Conservation (phyloP, 108 stramenopile species). For the Bacterosira constricta region DNA sequence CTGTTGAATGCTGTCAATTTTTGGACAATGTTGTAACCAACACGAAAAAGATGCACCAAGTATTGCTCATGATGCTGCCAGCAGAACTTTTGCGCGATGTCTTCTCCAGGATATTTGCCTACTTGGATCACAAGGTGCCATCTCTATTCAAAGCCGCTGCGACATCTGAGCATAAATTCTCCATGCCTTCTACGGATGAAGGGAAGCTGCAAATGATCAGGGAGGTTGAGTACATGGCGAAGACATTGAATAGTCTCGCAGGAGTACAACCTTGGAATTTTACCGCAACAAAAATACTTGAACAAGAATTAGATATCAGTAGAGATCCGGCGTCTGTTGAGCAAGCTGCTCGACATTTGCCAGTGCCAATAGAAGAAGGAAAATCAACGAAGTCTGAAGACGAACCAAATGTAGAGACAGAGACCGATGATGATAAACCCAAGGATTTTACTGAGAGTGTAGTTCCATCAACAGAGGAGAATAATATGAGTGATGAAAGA, state of each 20-base stretch:
- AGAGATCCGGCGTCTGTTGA: slow-evolving; percentile 1
- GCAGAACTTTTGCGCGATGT: slow-evolving; percentile 93
- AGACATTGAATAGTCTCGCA: slow-evolving; percentile 63
- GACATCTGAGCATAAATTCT: slow-evolving; percentile 45
- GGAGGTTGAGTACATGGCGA: slow-evolving; percentile 70
- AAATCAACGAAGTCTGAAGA: neutral
- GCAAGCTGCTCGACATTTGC: neutral
- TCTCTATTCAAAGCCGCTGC: slow-evolving; percentile 56
- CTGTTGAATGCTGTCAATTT: slow-evolving; percentile 72
- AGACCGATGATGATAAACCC: slow-evolving; percentile 16
- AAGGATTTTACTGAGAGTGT: too few relatives aligned
- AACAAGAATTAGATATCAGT: slow-evolving; percentile 60
- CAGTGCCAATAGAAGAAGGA: slow-evolving; percentile 9
- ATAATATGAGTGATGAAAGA: too few relatives aligned
- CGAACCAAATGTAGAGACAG: slow-evolving; percentile 25
- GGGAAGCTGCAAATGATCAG: slow-evolving; percentile 74
- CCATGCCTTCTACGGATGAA: slow-evolving; percentile 67
- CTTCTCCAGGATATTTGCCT: slow-evolving; percentile 91
- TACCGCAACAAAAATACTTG: slow-evolving; percentile 69
- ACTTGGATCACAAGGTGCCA: slow-evolving; percentile 84
- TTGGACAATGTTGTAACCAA: slow-evolving; percentile 88
- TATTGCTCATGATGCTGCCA: slow-evolving; percentile 86
- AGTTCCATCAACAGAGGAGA: too few relatives aligned
- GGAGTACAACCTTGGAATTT: slow-evolving; percentile 88
- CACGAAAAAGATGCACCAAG: slow-evolving; percentile 93